Conservation (phyloP, 768 basidiomycete genomes). For the Postia placenta region DNA sequence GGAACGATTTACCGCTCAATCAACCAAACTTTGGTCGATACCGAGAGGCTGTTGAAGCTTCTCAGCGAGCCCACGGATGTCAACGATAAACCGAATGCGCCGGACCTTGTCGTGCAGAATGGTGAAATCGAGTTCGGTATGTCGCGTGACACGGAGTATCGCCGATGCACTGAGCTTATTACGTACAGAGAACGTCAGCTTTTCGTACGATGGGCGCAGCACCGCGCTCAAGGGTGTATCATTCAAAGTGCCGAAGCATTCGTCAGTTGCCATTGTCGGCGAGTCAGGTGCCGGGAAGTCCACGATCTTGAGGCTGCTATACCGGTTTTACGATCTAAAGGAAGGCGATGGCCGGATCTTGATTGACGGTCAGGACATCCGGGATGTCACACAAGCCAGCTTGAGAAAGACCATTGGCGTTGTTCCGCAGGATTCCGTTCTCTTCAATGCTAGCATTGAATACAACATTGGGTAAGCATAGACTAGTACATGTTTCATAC, state of each 20-base stretch:
- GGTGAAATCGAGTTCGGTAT: constrained; percentile 86
- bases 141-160: too few relatives aligned
- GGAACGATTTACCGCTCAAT: constrained; percentile 75
- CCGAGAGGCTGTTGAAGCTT: constrained; percentile 77
- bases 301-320: constrained; percentile 80
- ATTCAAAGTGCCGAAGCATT: constrained; percentile 84
- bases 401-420: constrained; percentile 81
- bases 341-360: constrained; percentile 75
- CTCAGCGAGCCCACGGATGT: constrained; percentile 82
- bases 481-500: background rate
- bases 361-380: constrained; percentile 84
- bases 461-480: constrained; percentile 64
- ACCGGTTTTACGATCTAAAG: constrained; percentile 86
- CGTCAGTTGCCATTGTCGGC: constrained; percentile 86
- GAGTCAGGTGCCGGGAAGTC: constrained; percentile 80
- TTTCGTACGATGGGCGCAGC: constrained; percentile 74
- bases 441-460: constrained; percentile 64
- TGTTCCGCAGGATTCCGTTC: constrained; percentile 79
- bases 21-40: constrained; percentile 73
- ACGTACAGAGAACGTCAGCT: constrained; percentile 70
- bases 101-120: constrained; percentile 62
- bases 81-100: constrained; percentile 71
- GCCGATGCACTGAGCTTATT: constrained; percentile 1
- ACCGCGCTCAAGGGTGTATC: constrained; percentile 72
- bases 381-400: constrained; percentile 77